Evolutionary conservation across 768 basidiomycete genomes (phyloP).

Genomic region (Boletus coccyginus): DNA sequence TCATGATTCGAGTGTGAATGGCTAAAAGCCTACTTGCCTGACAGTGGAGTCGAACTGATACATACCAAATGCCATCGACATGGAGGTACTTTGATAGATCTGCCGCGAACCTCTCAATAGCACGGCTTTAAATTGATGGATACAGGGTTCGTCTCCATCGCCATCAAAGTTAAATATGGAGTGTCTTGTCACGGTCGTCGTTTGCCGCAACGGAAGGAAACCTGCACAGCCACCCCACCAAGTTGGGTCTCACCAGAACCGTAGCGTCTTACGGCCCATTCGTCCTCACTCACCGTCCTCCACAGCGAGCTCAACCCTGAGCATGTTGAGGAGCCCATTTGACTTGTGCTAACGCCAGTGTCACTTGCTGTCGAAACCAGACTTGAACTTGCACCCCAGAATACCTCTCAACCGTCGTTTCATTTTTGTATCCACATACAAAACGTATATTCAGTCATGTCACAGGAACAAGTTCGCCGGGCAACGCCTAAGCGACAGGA

Average conservation of each 20-base stretch:
- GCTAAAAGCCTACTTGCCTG: too few relatives aligned
- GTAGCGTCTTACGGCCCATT: neutral
- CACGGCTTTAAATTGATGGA: neutral
- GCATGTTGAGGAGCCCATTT: slow-evolving; percentile 15
- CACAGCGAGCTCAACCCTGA: slow-evolving; percentile 14
- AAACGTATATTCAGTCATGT: slow-evolving; percentile 18
- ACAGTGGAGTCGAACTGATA: too few relatives aligned
- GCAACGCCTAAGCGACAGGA: slow-evolving; percentile 44
- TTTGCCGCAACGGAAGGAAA: neutral
- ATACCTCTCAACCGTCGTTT: neutral
- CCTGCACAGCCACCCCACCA: slow-evolving; percentile 17
- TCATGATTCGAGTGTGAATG: too few relatives aligned
- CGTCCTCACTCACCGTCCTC: slow-evolving; percentile 10
- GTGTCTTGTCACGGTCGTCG: neutral
- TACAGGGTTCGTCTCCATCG: neutral
- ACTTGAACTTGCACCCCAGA: neutral
- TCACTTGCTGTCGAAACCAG: neutral
- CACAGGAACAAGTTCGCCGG: slow-evolving; percentile 26
- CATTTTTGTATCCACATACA: neutral
- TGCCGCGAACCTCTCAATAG: too few relatives aligned
- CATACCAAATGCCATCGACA: too few relatives aligned
- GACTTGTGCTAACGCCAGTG: neutral
- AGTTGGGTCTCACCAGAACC: neutral
- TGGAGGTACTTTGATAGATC: too few relatives aligned
- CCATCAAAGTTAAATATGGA: too few relatives aligned